Base-by-base conservation (phyloP, 2,329 filamentous ascomycete species). In the Rhinocladiella mackenziei region DNA sequence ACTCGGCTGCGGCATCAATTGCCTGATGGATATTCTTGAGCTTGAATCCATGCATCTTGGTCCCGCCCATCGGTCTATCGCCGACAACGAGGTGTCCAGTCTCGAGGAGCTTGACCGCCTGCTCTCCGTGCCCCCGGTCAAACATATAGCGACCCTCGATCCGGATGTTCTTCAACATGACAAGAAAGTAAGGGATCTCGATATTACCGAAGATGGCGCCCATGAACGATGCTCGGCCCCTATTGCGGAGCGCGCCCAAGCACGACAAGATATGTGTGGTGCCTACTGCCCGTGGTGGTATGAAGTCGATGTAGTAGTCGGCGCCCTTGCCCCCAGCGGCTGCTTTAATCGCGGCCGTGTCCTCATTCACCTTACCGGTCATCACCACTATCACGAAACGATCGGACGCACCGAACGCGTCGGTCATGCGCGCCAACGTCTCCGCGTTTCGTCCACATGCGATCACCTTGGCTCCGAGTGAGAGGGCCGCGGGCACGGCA, bases 291-390 rank as follows among this genome's bases (percentile, higher is more conserved):
- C 53, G 56, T 0, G 62, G 58, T 0, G 73, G 72, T 1, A 67
- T 66, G 20, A 75, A 65, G 50, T 77, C 74, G 38, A 75, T 59
- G 47, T 65, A 69, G 0, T 64, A 69, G 50, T 77, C 72, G 4
- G 65, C 57, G 14, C 22, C 20, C 11, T 38, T 38, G 19, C 55
- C 50, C 1, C 64, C 65, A 18, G 60, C 59, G 0, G 55, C 53
- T 17, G 51, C 50, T 19, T 25, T 31, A 15, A 74, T 49, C 1
- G 63, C 62, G 0, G 53, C 53, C 1, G 61, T 51, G 15, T 71
- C 72, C 3, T 50, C 55, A 3, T 62, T 58, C 8, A 61, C 53
- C 37, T 73, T 59, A 3, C 69, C 69, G 0, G 65, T 68, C 17
- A 73, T 65, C 20, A 56, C 46, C 1, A 74, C 66, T 0, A 59